Evolutionary conservation across 495 filamentous ascomycete genomes (phyloP), one percentile per base, ranked within the genome.

Genomic region (Penicillium coprophilum): DNA sequence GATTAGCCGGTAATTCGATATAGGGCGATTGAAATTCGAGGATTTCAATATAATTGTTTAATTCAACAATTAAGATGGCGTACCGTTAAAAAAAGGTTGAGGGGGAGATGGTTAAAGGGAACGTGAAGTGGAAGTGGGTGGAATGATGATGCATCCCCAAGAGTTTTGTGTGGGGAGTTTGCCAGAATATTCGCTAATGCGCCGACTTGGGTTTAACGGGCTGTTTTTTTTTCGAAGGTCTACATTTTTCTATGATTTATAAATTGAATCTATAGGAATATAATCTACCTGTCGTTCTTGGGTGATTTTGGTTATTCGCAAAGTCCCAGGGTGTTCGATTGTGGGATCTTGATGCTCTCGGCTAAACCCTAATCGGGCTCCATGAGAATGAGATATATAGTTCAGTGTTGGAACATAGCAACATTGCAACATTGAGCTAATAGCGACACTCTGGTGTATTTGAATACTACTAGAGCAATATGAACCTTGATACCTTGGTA

Each of bases 341-440:
- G 63, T 65, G 60, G 67, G 65, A 61, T 60, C 59, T 55, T 28
- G 56, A 63, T 57, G 63, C 69, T 71, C 69, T 71, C 74, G 74
- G 72, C 72, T 77, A 77, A 77, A 74, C 72, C 74, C 74, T 75
- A 76, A 76, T 59, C 53, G 45, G 51, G 57, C n/a, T 38, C 28
- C 10, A 36, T 13, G 12, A 34, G 11, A 21, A 44, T 4, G 32
- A 36, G 32, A 36, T 36, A 13, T 15, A 34, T 36, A 36, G 13
- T 15, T 36, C 32, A 2, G 15, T 4, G 7, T 27, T 27, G 24
- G 24, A 27, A 27, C 24, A 27, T 27, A 5, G 24, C 32, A 34
- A 34, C 13, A n/a, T 36, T 36, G 13, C 13, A n/a, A 38, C 1
- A 38, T 9, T n/a, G 15, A 15, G 17, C 1, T 38, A 8, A 36